A percentile compares a stretch with the other conserved stretches of the same genome.
phyloP scores from a whole-genome alignment of 2,329 filamentous ascomycete genomes.

The Exophiala viscosa region DNA sequence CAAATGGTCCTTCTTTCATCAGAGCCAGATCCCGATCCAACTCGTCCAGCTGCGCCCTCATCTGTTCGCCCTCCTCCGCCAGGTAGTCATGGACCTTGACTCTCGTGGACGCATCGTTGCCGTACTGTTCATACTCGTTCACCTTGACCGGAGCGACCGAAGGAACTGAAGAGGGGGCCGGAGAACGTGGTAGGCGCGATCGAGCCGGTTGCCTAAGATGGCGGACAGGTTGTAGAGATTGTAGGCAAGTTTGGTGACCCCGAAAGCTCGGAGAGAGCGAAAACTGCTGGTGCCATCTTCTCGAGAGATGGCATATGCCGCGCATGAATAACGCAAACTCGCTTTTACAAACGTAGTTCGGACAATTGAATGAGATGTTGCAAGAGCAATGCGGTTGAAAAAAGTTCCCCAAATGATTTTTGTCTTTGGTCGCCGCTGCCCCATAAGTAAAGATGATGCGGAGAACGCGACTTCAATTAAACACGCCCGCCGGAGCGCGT shows the following conservation, averaged over 20 bases:
- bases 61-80: constrained; percentile 35
- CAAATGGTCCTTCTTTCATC: constrained; percentile 42
- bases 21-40: constrained; percentile 40
- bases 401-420: constrained; percentile 1
- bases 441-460: not conserved
- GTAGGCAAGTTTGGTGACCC: constrained; percentile 26
- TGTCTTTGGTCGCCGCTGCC: not conserved
- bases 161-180: constrained; percentile 1
- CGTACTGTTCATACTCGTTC: constrained; percentile 43
- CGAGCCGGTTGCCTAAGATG: constrained; percentile 22
- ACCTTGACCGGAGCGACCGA: constrained; percentile 37
- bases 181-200: constrained; percentile 7
- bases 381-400: not conserved
- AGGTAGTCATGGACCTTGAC: constrained; percentile 39
- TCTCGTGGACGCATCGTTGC: constrained; percentile 35
- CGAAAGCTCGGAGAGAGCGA: constrained; percentile 26
- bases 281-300: constrained; percentile 31
- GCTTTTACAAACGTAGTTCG: no score
- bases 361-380: not conserved
- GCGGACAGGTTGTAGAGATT: constrained; percentile 22
- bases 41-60: constrained; percentile 38
- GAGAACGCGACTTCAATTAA: constrained; percentile 2
- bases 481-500: constrained; percentile 2
- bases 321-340: constrained; percentile 19
- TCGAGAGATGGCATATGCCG: constrained; percentile 27